Evolutionary conservation across 2,329 filamentous ascomycete species (phyloP).

Genomic region (Tolypocladium amazonense): DNA sequence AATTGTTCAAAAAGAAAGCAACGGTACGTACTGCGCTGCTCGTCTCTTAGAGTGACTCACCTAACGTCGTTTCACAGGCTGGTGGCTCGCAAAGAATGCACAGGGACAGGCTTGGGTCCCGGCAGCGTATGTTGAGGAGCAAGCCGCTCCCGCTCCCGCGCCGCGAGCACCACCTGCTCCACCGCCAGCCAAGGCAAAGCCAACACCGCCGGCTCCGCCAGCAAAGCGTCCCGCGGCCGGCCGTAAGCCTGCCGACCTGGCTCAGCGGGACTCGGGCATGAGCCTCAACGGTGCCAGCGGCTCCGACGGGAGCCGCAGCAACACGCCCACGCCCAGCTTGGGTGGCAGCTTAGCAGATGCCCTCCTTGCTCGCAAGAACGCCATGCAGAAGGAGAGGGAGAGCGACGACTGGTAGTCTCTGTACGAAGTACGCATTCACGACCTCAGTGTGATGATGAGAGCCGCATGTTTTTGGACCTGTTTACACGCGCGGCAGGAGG

Average conservation of each 20-base stretch:
- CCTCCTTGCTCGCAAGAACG: slow-evolving; percentile 64
- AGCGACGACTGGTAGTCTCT: slow-evolving; percentile 56
- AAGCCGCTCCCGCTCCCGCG: slow-evolving; percentile 50
- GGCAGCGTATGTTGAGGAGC: slow-evolving; percentile 86
- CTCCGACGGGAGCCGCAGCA: slow-evolving; percentile 53
- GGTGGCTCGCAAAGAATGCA: slow-evolving; percentile 82
- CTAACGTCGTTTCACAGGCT: slow-evolving; percentile 51
- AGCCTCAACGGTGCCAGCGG: slow-evolving; percentile 47
- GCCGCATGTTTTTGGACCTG: background rate
- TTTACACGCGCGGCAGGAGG: background rate
- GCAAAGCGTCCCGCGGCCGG: slow-evolving; percentile 65
- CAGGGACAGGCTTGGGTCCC: slow-evolving; percentile 83
- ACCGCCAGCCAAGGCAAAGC: slow-evolving; percentile 46
- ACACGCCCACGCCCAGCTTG: slow-evolving; percentile 60
- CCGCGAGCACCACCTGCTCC: slow-evolving; percentile 57
- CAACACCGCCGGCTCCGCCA: slow-evolving; percentile 66
- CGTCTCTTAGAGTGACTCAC: background rate
- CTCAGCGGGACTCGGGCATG: slow-evolving; percentile 62
- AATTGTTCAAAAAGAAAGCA: slow-evolving; percentile 88
- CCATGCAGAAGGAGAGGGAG: slow-evolving; percentile 60
- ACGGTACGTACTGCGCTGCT: slow-evolving; percentile 51
- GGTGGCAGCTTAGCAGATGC: slow-evolving; percentile 69
- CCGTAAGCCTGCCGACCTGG: slow-evolving; percentile 59
- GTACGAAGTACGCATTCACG: background rate
- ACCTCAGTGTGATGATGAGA: background rate